These are phyloP conservation scores for Nidularia sp. DNA, from an alignment of 768 basidiomycete species.

Conservation along the genomic window DNA sequence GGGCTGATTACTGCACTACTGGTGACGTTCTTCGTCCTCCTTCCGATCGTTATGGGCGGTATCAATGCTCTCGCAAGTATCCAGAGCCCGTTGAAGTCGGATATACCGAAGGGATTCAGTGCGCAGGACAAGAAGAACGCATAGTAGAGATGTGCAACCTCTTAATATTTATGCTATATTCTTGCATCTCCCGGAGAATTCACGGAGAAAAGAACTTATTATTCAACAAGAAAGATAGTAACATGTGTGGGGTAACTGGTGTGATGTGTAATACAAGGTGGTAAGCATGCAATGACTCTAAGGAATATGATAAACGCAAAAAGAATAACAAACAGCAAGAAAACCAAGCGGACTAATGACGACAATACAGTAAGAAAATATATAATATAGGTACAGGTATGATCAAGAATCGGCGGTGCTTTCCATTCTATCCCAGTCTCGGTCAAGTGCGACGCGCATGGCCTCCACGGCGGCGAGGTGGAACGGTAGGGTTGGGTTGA, in stretches of 20 bases:
- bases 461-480: conserved; percentile 71
- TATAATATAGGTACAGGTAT: neutral
- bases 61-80: conserved; percentile 69
- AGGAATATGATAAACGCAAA: neutral
- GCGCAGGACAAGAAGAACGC: conserved; percentile 76
- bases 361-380: conserved; percentile 3
- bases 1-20: conserved; percentile 66
- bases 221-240: neutral
- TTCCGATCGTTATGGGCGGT: conserved; percentile 64
- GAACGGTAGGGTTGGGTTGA: conserved; percentile 58
- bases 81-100: conserved; percentile 62
- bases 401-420: conserved; percentile 9
- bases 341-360: neutral
- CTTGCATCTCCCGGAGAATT: too few species aligned
- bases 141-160: conserved; percentile 22
- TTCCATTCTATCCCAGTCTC: conserved; percentile 23
- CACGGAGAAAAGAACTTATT: too few species aligned
- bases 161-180: too few species aligned
- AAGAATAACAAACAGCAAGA: neutral
- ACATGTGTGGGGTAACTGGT: neutral
- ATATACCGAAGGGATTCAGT: conserved; percentile 61
- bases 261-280: neutral
- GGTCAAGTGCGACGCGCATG: conserved; percentile 44
- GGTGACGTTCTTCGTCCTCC: conserved; percentile 58
- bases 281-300: neutral